These are phyloP conservation scores for Penicillium psychrosexuale DNA, from an alignment of 2,329 filamentous ascomycete genomes.

Conservation along the genomic window DNA sequence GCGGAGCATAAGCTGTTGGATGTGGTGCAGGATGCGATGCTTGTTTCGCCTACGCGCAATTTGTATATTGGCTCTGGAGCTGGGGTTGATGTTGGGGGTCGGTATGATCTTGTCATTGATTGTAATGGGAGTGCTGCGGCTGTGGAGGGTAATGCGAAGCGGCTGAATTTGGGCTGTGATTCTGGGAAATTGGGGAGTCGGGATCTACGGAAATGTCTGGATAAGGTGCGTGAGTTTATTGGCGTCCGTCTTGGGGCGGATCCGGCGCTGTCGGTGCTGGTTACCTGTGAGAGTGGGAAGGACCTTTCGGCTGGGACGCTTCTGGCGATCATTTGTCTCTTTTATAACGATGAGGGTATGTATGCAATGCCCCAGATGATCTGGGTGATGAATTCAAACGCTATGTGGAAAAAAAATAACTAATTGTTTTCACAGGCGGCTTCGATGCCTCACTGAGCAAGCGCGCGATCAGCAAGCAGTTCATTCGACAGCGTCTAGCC, in stretches of 20 bases:
- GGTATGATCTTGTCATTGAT: conserved; percentile 46
- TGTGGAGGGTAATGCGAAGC: conserved; percentile 39
- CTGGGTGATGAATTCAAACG: conserved; percentile 14
- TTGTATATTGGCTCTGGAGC: conserved; percentile 31
- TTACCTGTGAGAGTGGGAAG: conserved; percentile 73
- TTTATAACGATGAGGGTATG: conserved; percentile 63
- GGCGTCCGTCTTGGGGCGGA: conserved; percentile 32
- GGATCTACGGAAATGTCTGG: conserved; percentile 71
- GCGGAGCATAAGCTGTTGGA: conserved; percentile 24
- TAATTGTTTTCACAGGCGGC: conserved; percentile 26
- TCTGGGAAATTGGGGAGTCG: conserved; percentile 75
- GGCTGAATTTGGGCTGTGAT: conserved; percentile 61
- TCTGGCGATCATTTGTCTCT: conserved; percentile 71
- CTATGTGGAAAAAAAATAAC: conserved; percentile 19
- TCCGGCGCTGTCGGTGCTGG: conserved; percentile 44
- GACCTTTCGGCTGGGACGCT: conserved; percentile 77
- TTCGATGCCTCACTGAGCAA: conserved; percentile 29
- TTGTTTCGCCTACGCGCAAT: conserved; percentile 40
- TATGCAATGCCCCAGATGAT: conserved; percentile 14
- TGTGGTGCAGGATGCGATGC: conserved; percentile 23
- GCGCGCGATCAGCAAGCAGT: conserved; percentile 62
- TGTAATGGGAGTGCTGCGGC: conserved; percentile 33
- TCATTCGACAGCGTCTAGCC: conserved; percentile 74
- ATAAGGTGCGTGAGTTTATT: conserved; percentile 59
- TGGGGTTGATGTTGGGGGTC: conserved; percentile 39